Evolutionary conservation across 1,284 basidiomycete genomes (phyloP).

Genomic region (Cryptococcus sp.): DNA sequence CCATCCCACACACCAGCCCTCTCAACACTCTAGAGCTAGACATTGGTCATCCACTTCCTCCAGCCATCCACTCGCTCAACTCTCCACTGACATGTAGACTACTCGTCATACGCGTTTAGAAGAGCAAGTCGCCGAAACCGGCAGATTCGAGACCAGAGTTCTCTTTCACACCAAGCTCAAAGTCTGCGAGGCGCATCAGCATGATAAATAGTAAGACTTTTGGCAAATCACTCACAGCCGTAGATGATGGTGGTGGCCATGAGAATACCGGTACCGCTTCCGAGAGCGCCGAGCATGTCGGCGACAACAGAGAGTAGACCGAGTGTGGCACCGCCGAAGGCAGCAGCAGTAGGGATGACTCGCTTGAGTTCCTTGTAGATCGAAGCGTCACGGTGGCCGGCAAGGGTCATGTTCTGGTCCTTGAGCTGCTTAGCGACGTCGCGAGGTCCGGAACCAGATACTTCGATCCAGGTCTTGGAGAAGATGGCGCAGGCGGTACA

Average conservation of each 20-base stretch:
- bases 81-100: not conserved
- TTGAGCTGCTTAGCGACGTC: conserved; percentile 98
- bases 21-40: too few relatives aligned
- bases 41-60: not conserved
- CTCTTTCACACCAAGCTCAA: conserved; percentile 58
- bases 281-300: conserved; percentile 95
- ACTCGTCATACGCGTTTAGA: conserved; percentile 8
- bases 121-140: conserved; percentile 53
- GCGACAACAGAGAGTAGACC: conserved; percentile 91
- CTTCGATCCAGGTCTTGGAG: conserved; percentile 99
- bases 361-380: conserved; percentile 99
- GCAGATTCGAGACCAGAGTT: conserved; percentile 55
- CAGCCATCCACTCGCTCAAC: not conserved
- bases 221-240: conserved; percentile 64
- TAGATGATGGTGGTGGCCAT: conserved; percentile 99
- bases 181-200: conserved; percentile 44
- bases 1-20: too few relatives aligned
- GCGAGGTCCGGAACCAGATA: conserved; percentile 90
- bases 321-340: conserved; percentile 93
- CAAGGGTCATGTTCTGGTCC: conserved; percentile 99
- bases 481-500: conserved; percentile 93
- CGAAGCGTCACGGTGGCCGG: conserved; percentile 91
- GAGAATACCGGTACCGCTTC: conserved; percentile 94
- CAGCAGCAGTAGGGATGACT: conserved; percentile 95
- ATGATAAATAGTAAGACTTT: conserved; percentile 8